These are phyloP conservation scores for Linnemannia elongata DNA, from an alignment of 192 early-diverging fungal species.

Conservation along the genomic window DNA sequence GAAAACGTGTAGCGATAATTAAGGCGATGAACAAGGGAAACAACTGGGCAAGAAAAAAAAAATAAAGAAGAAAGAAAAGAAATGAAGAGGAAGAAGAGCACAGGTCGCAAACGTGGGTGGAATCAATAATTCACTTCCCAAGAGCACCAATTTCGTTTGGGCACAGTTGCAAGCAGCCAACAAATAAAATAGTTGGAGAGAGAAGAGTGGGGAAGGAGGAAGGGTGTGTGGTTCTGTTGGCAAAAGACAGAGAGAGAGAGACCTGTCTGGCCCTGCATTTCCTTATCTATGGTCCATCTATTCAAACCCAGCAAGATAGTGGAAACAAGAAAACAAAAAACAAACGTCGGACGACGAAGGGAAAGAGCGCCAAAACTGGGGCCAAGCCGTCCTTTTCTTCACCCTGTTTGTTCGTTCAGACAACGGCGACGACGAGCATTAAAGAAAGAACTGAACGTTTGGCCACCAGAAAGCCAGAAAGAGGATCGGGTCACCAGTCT, in stretches of 20 bases:
- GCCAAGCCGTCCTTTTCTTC: background rate
- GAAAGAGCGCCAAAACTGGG: background rate
- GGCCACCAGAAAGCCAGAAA: background rate
- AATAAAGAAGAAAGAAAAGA: background rate
- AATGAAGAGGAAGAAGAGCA: background rate
- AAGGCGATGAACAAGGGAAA: background rate
- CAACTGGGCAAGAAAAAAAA: background rate
- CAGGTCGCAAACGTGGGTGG: slow-evolving; percentile 1
- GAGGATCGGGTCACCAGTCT: background rate
- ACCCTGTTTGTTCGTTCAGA: too few relatives aligned
- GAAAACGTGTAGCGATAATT: background rate
- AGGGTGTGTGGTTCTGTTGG: too few relatives aligned
- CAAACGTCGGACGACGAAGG: background rate
- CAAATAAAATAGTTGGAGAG: background rate
- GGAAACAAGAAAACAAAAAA: background rate
- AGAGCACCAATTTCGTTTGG: background rate
- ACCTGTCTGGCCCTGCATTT: background rate
- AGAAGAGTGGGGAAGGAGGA: background rate
- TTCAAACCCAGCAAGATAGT: slow-evolving; percentile 20
- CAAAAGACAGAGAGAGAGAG: too few relatives aligned
- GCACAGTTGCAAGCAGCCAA: background rate
- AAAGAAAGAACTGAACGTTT: background rate
- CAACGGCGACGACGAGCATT: too few relatives aligned
- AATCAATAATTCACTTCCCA: background rate
- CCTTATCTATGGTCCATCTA: slow-evolving; percentile 12